Evolutionary conservation across 2,329 filamentous ascomycete genomes (phyloP).

Genomic region (Microdochium nivale): DNA sequence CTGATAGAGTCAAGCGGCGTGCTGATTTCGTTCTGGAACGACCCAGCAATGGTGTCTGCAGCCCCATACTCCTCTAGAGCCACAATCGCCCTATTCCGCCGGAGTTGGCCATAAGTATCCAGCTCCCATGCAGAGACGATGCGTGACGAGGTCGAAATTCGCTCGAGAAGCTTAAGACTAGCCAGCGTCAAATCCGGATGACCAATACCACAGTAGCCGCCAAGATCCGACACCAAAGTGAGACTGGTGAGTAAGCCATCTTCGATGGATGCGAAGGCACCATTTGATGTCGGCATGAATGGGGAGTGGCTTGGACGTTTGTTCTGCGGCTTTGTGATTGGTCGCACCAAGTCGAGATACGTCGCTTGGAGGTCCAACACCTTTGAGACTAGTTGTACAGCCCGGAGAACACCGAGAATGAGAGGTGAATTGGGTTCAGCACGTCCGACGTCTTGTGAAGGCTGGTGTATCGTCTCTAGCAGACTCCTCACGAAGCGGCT

Average conservation of each 20-base stretch:
- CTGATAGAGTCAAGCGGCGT: slow-evolving; percentile 64
- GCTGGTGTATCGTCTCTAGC: slow-evolving; percentile 71
- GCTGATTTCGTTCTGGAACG: slow-evolving; percentile 61
- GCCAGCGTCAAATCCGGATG: slow-evolving; percentile 73
- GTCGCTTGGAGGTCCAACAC: slow-evolving; percentile 84
- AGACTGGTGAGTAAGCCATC: slow-evolving; percentile 82
- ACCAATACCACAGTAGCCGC: slow-evolving; percentile 77
- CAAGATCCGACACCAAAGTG: slow-evolving; percentile 70
- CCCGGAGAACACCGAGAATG: slow-evolving; percentile 67
- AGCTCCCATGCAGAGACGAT: slow-evolving; percentile 63
- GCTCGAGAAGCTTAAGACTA: slow-evolving; percentile 75
- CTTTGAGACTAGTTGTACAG: slow-evolving; percentile 75
- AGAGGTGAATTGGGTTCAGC: slow-evolving; percentile 71
- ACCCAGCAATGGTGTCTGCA: slow-evolving; percentile 68
- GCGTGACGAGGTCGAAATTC: slow-evolving; percentile 74
- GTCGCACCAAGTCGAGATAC: slow-evolving; percentile 81
- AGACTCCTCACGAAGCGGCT: slow-evolving; percentile 75
- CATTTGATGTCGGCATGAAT: slow-evolving; percentile 39
- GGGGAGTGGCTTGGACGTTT: slow-evolving; percentile 24
- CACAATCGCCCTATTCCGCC: slow-evolving; percentile 78
- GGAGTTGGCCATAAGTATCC: slow-evolving; percentile 50
- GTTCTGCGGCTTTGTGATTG: slow-evolving; percentile 61
- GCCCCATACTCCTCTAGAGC: slow-evolving; percentile 78
- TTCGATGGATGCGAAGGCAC: slow-evolving; percentile 80
- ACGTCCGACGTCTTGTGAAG: slow-evolving; percentile 62